Percentiles rank a stretch among this genome's conserved stretches.
These are phyloP conservation scores for Leccinum arenicola DNA, from an alignment of 768 basidiomycete genomes.

Conservation along the genomic window DNA sequence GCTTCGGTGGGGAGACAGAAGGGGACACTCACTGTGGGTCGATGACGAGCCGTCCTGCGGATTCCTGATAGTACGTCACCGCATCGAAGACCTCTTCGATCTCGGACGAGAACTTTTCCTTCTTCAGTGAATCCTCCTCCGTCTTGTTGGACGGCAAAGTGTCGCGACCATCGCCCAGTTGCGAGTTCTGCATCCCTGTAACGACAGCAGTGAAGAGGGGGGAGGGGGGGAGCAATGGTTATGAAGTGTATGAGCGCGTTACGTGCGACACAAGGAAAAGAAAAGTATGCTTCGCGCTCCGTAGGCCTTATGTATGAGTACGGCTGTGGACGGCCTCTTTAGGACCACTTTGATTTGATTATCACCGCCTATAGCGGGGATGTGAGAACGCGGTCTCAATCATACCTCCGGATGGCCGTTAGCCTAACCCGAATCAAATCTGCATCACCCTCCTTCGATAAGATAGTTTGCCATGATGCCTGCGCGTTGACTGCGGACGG, in stretches of 20 bases:
- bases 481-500: not conserved
- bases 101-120: not conserved
- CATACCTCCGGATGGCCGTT: not conserved
- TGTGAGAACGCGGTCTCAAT: not conserved
- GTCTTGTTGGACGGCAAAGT: not conserved
- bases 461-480: no score
- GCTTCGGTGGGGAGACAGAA: not conserved
- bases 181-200: not conserved
- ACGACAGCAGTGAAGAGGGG: not conserved
- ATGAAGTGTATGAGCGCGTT: not conserved
- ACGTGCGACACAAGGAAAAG: not conserved
- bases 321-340: not conserved
- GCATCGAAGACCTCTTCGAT: conserved; percentile 31
- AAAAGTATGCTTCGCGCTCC: not conserved
- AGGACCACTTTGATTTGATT: not conserved
- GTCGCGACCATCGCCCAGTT: not conserved
- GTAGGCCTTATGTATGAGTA: not conserved
- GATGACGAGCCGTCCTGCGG: conserved; percentile 58
- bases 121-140: conserved; percentile 4
- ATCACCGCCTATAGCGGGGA: not conserved
- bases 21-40: conserved; percentile 50
- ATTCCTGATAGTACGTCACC: conserved; percentile 46
- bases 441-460: not conserved
- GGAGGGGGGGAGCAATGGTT: not conserved
- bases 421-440: not conserved